Evolutionary conservation across 148 eudicot species (phyloP).

Genomic region (Cornus controversa): DNA sequence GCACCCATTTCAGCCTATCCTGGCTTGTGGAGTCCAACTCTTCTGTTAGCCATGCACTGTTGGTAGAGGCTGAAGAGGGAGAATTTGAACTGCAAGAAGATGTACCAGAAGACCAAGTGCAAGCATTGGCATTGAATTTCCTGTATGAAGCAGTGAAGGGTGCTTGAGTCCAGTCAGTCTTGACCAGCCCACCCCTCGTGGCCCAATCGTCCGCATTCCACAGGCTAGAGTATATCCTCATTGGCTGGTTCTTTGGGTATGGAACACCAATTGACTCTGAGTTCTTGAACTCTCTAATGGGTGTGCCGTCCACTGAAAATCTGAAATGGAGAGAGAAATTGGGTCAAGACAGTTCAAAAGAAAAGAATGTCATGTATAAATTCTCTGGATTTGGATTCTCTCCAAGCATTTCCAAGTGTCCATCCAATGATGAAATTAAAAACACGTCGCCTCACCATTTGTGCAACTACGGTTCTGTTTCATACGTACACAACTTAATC

Average conservation of each 20-base stretch:
- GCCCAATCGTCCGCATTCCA: conserved; percentile 41
- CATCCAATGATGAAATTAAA: too few relatives aligned
- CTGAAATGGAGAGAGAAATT: not conserved
- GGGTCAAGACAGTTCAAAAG: too few relatives aligned
- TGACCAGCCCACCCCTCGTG: conserved; percentile 32
- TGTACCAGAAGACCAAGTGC: conserved; percentile 13
- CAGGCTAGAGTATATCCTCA: conserved; percentile 35
- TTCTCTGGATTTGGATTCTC: too few relatives aligned
- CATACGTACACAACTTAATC: too few relatives aligned
- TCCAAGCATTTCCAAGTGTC: too few relatives aligned
- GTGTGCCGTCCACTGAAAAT: conserved; percentile 29
- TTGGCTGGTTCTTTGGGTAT: conserved; percentile 30
- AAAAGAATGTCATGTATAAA: too few relatives aligned
- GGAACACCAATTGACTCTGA: conserved; percentile 22
- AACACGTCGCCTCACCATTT: too few relatives aligned
- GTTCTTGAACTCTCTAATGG: conserved; percentile 32
- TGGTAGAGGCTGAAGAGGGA: not conserved
- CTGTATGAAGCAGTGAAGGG: conserved; percentile 31
- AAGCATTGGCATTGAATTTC: conserved; percentile 23
- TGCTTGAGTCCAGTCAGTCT: conserved; percentile 34
- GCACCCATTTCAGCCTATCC: conserved; percentile 23
- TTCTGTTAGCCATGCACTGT: too few relatives aligned
- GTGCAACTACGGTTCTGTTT: too few relatives aligned
- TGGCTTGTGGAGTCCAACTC: too few relatives aligned
- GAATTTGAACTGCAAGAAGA: conserved; percentile 27